phyloP scores from a whole-genome alignment of 306 rosid species.

The Canavalia ensiformis region DNA sequence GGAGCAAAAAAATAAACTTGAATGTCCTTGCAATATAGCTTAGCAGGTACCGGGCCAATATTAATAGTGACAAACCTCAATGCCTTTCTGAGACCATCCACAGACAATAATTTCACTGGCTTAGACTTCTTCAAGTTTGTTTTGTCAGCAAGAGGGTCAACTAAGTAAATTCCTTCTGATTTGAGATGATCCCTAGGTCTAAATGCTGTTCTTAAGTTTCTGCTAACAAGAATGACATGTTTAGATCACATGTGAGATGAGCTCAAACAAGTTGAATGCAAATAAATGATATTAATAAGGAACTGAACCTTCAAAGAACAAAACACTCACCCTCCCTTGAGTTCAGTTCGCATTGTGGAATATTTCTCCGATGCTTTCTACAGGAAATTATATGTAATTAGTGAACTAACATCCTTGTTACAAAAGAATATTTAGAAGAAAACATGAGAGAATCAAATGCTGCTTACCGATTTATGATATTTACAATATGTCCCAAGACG shows the following conservation, averaged over 20 bases:
- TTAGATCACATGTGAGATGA: constrained; percentile 27
- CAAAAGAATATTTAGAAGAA: constrained; percentile 39
- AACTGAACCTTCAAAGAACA: background rate
- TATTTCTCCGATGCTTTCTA: constrained; percentile 82
- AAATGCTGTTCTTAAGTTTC: constrained; percentile 82
- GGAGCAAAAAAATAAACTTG: constrained; percentile 7
- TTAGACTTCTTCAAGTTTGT: constrained; percentile 60
- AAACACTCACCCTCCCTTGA: constrained; percentile 85
- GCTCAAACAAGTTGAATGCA: constrained; percentile 23
- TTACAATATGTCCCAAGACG: constrained; percentile 78
- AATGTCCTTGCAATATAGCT: background rate
- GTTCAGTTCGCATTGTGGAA: constrained; percentile 79
- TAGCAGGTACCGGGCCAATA: constrained; percentile 3
- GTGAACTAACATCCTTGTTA: constrained; percentile 27
- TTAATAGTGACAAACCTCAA: constrained; percentile 71
- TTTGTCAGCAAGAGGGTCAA: constrained; percentile 71
- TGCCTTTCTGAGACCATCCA: constrained; percentile 83
- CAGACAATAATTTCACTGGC: constrained; percentile 74
- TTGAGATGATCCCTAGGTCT: constrained; percentile 59
- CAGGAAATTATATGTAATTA: constrained; percentile 36
- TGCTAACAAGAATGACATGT: constrained; percentile 50
- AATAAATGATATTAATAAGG: constrained; percentile 26
- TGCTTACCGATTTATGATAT: constrained; percentile 86
- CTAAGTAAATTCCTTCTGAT: constrained; percentile 86
- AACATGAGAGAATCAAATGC: constrained; percentile 29